phyloP scores from a whole-genome alignment of 257 asterid species.

The Penstemon eatonii region DNA sequence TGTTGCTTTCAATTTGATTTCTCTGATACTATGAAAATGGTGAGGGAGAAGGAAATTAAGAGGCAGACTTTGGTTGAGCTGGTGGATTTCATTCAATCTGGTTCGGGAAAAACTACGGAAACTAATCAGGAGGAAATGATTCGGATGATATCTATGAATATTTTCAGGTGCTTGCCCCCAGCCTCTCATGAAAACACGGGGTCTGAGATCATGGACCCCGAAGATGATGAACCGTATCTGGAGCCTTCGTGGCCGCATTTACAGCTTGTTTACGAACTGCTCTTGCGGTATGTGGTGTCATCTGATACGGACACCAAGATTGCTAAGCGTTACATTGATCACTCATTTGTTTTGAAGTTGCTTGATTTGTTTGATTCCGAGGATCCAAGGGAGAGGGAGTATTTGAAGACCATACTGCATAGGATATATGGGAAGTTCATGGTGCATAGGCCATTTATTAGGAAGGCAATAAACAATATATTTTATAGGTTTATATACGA shows the following conservation, averaged over 20 bases:
- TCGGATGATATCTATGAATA: constrained; percentile 29
- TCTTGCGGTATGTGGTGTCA: constrained; percentile 27
- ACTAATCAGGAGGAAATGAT: constrained; percentile 36
- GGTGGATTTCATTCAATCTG: constrained; percentile 32
- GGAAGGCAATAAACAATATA: constrained; percentile 32
- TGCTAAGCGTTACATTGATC: constrained; percentile 26
- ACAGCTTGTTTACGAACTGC: constrained; percentile 32
- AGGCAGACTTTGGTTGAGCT: constrained; percentile 33
- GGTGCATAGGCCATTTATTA: constrained; percentile 35
- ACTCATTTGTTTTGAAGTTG: constrained; percentile 24
- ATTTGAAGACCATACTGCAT: constrained; percentile 29
- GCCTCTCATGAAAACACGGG: constrained; percentile 17
- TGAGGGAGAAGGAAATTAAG: constrained; percentile 38
- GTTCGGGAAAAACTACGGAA: constrained; percentile 28
- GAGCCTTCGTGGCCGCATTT: constrained; percentile 38
- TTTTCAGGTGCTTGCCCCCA: constrained; percentile 25
- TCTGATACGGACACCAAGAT: constrained; percentile 23
- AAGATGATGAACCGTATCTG: constrained; percentile 30
- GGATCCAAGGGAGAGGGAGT: constrained; percentile 33
- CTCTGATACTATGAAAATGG: constrained; percentile 22
- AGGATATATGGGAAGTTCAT: constrained; percentile 30
- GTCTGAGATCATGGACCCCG: constrained; percentile 22
- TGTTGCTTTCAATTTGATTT: constrained; percentile 34
- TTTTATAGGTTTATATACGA: constrained; percentile 32
- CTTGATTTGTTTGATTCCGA: constrained; percentile 30